phyloP scores from a whole-genome alignment of 176 grass and related monocot species.

The Zea mays region Zm-B73-REFERENCE-NAM-5.0 NC_050100.1:223951501-223952000 shows the following conservation, averaged over 20 bases:
- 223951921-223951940: constrained; percentile 80
- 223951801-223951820: constrained; percentile 86
- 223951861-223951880: constrained; percentile 57
- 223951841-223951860: constrained; percentile 69
- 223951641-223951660: constrained; percentile 79
- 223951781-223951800: constrained; percentile 81
- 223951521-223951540: constrained; percentile 91
- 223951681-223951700: constrained; percentile 51
- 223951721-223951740: constrained; percentile 68
- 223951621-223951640: constrained; percentile 78
- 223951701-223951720: constrained; percentile 74
- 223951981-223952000: constrained; percentile 27
- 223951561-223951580: constrained; percentile 66
- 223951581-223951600: constrained; percentile 94
- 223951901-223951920: constrained; percentile 60
- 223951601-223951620: constrained; percentile 86
- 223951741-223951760: constrained; percentile 49
- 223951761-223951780: constrained; percentile 50
- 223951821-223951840: constrained; percentile 88
- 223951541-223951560: constrained; percentile 82
- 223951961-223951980: constrained; percentile 47
- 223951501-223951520: constrained; percentile 89
- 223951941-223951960: constrained; percentile 74
- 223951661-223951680: constrained; percentile 46
- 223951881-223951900: constrained; percentile 67